Conservation (phyloP, 345 rosid species). For the Euphorbia lathyris region DNA sequence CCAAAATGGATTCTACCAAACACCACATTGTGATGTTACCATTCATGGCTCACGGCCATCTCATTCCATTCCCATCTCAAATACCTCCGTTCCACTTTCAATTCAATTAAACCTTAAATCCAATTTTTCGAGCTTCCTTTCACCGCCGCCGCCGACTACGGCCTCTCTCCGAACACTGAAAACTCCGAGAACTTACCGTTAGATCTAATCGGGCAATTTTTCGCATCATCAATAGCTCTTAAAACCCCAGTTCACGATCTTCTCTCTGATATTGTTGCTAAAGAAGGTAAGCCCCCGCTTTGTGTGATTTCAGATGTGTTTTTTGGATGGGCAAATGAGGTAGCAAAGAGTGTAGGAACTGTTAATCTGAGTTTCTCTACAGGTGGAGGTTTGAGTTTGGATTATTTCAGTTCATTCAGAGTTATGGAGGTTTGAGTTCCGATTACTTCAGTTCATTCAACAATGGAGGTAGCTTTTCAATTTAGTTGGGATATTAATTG, state of each 20-base stretch:
- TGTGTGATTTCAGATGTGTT: constrained; percentile 39
- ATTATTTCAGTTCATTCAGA: too few relatives aligned
- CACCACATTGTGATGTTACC: constrained; percentile 44
- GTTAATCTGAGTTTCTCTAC: constrained; percentile 29
- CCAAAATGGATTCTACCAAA: too few relatives aligned
- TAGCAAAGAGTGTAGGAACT: constrained; percentile 28
- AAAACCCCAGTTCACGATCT: too few relatives aligned
- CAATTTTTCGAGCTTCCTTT: constrained; percentile 33
- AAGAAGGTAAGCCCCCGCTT: constrained; percentile 32
- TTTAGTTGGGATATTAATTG: too few relatives aligned
- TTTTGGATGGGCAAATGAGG: constrained; percentile 39
- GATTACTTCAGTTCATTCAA: too few relatives aligned
- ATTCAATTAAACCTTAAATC: constrained; percentile 17
- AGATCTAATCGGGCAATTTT: too few relatives aligned
- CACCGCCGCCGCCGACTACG: constrained; percentile 24
- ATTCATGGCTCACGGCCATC: constrained; percentile 53
- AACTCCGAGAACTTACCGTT: too few relatives aligned
- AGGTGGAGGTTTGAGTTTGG: constrained; percentile 38
- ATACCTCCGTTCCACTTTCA: constrained; percentile 29
- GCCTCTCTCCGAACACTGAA: constrained; percentile 37
- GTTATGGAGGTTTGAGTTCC: constrained; percentile 40
- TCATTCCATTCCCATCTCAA: constrained; percentile 40
- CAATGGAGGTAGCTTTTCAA: too few relatives aligned
- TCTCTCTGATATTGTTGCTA: constrained; percentile 17
- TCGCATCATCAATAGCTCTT: too few relatives aligned